A percentile compares a stretch with the other conserved stretches of the same genome.
Evolutionary conservation across 2,329 filamentous ascomycete genomes (phyloP).

Genomic region (Phialophora verrucosa): DNA sequence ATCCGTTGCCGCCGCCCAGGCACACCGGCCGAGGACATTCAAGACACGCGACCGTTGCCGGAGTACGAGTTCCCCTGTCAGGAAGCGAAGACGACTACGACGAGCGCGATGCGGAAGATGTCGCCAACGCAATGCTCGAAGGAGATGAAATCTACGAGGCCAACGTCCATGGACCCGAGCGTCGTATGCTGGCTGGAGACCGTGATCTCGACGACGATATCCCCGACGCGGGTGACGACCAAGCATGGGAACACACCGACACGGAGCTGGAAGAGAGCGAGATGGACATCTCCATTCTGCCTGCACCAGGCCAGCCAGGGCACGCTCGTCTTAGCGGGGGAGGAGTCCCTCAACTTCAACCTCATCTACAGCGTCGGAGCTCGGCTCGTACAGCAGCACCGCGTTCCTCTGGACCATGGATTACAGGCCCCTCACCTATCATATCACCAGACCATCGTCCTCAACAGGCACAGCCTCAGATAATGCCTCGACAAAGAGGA

Average conservation of each 20-base stretch:
- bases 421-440: slow-evolving; percentile 21
- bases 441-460: not conserved
- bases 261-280: slow-evolving; percentile 57
- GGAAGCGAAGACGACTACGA: slow-evolving; percentile 56
- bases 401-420: slow-evolving; percentile 30
- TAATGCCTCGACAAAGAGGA: slow-evolving; percentile 3
- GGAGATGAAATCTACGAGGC: slow-evolving; percentile 42
- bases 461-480: slow-evolving; percentile 7
- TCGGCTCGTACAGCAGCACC: slow-evolving; percentile 11
- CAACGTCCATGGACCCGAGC: slow-evolving; percentile 40
- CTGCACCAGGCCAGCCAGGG: slow-evolving; percentile 5
- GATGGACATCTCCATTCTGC: slow-evolving; percentile 36
- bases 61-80: slow-evolving; percentile 24
- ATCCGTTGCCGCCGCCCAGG: not conserved
- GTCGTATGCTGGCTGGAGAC: slow-evolving; percentile 49
- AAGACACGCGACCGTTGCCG: slow-evolving; percentile 26
- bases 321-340: not conserved
- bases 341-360: slow-evolving; percentile 14
- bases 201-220: slow-evolving; percentile 75
- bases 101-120: slow-evolving; percentile 59
- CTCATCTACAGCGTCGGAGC: slow-evolving; percentile 11
- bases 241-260: slow-evolving; percentile 77
- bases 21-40: not conserved
- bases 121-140: slow-evolving; percentile 46
- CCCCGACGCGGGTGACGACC: slow-evolving; percentile 63